Conservation (phyloP, 2,329 filamentous ascomycete genomes). For the Zymoseptoria ardabiliae region DNA sequence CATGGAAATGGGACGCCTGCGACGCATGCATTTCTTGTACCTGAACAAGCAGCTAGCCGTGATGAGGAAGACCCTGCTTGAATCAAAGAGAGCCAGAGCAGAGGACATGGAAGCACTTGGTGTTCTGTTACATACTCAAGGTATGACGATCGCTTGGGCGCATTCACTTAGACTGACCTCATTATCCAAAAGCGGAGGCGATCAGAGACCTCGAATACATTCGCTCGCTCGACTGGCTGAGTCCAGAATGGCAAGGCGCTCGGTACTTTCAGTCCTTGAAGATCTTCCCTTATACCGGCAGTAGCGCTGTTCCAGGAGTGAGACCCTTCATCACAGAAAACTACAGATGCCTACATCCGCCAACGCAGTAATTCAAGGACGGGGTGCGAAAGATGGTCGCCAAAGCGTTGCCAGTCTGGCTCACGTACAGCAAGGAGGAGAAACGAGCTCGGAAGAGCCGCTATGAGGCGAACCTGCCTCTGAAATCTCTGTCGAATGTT, state of each 20-base stretch:
- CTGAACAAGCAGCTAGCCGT: background rate
- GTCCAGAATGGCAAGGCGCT: background rate
- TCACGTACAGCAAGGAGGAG: background rate
- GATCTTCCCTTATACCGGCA: background rate
- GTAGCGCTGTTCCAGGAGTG: background rate
- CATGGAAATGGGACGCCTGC: constrained; percentile 1
- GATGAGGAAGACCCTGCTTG: background rate
- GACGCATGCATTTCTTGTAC: background rate
- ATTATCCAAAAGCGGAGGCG: background rate
- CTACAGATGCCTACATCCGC: background rate
- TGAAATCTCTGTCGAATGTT: background rate
- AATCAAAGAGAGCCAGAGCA: background rate
- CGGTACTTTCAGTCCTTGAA: background rate
- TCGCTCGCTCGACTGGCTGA: background rate
- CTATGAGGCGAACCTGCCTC: background rate
- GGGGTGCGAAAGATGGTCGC: background rate
- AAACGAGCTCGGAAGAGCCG: background rate
- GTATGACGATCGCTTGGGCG: background rate
- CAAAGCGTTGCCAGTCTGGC: background rate
- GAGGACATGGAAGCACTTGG: background rate
- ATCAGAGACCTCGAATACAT: constrained; percentile 1
- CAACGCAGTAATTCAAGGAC: background rate
- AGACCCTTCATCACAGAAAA: background rate
- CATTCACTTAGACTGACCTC: background rate
- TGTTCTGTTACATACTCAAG: background rate